Base-by-base conservation (phyloP, 2,329 filamentous ascomycete species). In the Fusarium sp. region DNA sequence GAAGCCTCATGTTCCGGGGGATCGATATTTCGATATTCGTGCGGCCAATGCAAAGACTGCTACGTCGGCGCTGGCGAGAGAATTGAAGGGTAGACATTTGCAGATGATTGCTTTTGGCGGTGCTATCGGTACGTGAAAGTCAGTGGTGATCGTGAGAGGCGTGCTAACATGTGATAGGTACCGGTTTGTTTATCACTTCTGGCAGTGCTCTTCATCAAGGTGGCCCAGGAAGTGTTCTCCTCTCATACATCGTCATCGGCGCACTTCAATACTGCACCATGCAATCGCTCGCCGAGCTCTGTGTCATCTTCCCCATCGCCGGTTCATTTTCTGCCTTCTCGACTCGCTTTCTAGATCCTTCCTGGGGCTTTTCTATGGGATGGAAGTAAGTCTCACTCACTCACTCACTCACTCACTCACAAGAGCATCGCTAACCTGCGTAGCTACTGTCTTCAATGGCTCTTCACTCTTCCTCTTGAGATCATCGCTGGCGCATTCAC, bases 101-200 rank as follows among this genome's bases (percentile, higher is more conserved):
- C 95, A 98, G 85, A 98, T 98, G 96, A 98, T 98, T 86, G 96
- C 96, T 17, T 97, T 98, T 75, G 95, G 95, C 74, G 95, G 95
- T 56, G 96, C 93, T 22, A 98, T 98, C 78, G 93, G 93, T 90
- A 84, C 20, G 81, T 73, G 4, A 51, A 34, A 4, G 30, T 14
- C 4, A 13, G 17, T 24, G 2, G 2, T 34, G 8, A 24, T 51
- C 2, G 9, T n/a, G 20, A 18, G 18, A 34, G n/a, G 32, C 13
- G 17, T 28, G 36, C 66, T 70, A 51, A 70, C 20, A 17, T 30
- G 30, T 13, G 5, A 10, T 4, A 92, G 92, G 92, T 70, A 95
- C 93, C n/a, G 95, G 95, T 72, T 86, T 98, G 8, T 98, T 98
- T 80, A 94, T 98, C 38, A 93, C 94, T 22, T 96, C 94, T 0